phyloP scores from a whole-genome alignment of 805 yeast species.

The Wickerhamiella alocasiicola region DNA sequence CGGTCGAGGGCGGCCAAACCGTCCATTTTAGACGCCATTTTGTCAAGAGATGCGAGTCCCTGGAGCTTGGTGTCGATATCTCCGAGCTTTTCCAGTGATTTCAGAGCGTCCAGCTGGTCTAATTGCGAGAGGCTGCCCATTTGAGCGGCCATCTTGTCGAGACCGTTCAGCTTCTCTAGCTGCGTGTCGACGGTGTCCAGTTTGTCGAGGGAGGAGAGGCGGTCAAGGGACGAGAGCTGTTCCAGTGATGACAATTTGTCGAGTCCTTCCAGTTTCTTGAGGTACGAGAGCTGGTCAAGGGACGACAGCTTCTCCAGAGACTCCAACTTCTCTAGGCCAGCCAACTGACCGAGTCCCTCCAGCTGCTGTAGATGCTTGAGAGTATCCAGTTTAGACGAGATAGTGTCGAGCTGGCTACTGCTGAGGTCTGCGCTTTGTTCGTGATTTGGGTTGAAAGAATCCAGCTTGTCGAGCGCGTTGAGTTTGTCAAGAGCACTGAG shows the following conservation, averaged over 20 bases:
- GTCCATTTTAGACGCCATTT: too few species aligned
- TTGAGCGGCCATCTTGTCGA: neutral
- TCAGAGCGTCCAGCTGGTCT: neutral
- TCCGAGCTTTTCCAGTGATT: constrained; percentile 11
- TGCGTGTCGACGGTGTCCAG: constrained; percentile 17
- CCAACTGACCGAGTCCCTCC: constrained; percentile 9
- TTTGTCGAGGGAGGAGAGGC: neutral
- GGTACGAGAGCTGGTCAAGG: neutral
- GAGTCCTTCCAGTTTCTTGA: neutral
- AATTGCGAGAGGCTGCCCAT: constrained; percentile 3
- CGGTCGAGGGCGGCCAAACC: neutral
- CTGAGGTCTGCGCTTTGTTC: neutral
- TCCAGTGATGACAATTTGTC: neutral
- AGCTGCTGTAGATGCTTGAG: neutral
- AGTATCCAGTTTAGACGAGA: too few species aligned
- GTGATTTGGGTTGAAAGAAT: too few species aligned
- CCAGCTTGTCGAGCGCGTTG: too few species aligned
- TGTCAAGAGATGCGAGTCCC: neutral
- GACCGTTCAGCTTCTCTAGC: neutral
- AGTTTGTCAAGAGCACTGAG: neutral
- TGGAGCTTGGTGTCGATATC: too few species aligned
- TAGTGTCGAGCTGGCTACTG: too few species aligned
- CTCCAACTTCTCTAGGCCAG: constrained; percentile 17
- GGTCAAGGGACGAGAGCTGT: constrained; percentile 3
- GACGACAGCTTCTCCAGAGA: constrained; percentile 1